Percentiles rank a stretch among this genome's conserved stretches.
Conservation (phyloP, 306 rosid genomes). For the Alnus rubra region DNA sequence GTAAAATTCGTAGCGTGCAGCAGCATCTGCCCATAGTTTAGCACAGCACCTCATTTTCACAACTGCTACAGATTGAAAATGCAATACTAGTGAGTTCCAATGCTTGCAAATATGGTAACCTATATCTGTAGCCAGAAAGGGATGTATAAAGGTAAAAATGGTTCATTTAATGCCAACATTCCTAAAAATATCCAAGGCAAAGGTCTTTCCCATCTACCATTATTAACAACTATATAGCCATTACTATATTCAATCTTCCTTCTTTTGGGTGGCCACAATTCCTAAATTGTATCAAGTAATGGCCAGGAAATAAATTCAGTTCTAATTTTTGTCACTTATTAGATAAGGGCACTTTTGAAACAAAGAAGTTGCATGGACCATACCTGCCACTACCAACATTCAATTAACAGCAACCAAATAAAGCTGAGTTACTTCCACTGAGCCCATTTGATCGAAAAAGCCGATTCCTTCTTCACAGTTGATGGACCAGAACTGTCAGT, state of each 20-base stretch:
- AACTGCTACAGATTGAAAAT: neutral
- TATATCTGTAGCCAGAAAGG: neutral
- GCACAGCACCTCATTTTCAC: neutral
- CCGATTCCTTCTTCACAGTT: slow-evolving; percentile 54
- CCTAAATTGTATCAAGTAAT: neutral
- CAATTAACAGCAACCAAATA: slow-evolving; percentile 25
- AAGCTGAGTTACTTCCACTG: slow-evolving; percentile 57
- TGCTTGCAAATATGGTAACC: neutral
- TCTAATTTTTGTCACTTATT: neutral
- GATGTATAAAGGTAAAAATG: neutral
- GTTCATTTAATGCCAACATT: neutral
- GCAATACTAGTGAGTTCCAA: neutral
- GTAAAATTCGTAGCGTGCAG: neutral
- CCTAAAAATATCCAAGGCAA: neutral
- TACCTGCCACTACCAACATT: slow-evolving; percentile 21
- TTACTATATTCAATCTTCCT: neutral
- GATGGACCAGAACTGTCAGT: slow-evolving; percentile 46
- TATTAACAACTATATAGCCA: neutral
- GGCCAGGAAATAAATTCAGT: neutral
- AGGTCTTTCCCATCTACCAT: neutral
- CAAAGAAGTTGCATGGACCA: neutral
- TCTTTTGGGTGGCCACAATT: neutral
- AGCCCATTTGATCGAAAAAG: slow-evolving; percentile 73
- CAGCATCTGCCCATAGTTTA: neutral
- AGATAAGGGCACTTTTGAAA: neutral